Evolutionary conservation across 352 stramenopile species (phyloP).

Genomic region (Globisporangium parvum): DNA sequence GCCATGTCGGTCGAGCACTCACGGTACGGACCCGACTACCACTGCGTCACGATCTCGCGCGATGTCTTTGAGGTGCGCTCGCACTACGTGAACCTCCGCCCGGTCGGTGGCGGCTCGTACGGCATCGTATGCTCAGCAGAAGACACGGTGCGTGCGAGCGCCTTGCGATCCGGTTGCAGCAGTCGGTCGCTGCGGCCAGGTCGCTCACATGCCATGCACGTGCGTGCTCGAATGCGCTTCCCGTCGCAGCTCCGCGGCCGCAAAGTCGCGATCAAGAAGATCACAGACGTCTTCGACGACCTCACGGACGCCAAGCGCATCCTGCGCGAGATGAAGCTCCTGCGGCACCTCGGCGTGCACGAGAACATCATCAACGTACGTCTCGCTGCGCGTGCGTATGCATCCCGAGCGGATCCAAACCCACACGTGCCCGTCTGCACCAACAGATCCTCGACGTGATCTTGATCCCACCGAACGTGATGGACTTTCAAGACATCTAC

Average conservation of each 20-base stretch:
- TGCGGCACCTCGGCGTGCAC: slow-evolving; percentile 87
- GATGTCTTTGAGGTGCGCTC: slow-evolving; percentile 82
- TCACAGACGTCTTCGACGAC: slow-evolving; percentile 90
- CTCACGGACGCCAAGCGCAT: slow-evolving; percentile 92
- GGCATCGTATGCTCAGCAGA: slow-evolving; percentile 90
- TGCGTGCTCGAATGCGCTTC: no score
- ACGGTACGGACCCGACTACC: slow-evolving; percentile 71
- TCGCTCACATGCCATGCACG: no score
- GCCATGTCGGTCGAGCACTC: slow-evolving; percentile 63
- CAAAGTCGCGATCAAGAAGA: slow-evolving; percentile 91
- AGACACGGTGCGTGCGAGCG: slow-evolving; percentile 78
- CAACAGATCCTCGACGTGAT: slow-evolving; percentile 79
- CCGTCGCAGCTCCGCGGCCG: slow-evolving; percentile 55
- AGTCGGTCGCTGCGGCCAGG: no score
- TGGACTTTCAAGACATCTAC: slow-evolving; percentile 88
- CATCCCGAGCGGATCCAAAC: not conserved
- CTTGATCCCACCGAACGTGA: slow-evolving; percentile 73
- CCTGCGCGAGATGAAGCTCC: slow-evolving; percentile 90
- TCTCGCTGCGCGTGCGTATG: not conserved
- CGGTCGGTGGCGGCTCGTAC: slow-evolving; percentile 84
- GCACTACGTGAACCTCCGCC: slow-evolving; percentile 74
- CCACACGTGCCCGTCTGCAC: not conserved
- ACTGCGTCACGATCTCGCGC: slow-evolving; percentile 75
- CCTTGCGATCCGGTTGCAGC: no score
- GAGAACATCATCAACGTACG: slow-evolving; percentile 89